These are phyloP conservation scores for Ilyonectria robusta DNA, from an alignment of 2,329 filamentous ascomycete genomes.

Conservation along the genomic window DNA sequence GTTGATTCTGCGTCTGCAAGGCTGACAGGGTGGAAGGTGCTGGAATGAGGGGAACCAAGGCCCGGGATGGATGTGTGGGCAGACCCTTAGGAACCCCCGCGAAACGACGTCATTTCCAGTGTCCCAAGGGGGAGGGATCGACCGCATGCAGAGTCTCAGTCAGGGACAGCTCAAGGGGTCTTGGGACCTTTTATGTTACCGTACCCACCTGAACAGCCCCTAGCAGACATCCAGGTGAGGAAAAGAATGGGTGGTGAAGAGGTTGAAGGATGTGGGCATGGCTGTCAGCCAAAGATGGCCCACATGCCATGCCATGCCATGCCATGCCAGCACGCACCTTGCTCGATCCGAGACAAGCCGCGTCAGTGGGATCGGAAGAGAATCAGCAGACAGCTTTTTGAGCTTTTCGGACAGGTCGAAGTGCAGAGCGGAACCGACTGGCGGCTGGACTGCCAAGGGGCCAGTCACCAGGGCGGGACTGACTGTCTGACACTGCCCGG, in stretches of 20 bases:
- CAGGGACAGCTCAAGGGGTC: constrained; percentile 1
- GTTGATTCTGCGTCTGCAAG: neutral
- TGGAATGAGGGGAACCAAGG: constrained; percentile 31
- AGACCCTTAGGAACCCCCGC: constrained; percentile 39
- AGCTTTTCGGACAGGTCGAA: neutral
- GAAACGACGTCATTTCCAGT: constrained; percentile 35
- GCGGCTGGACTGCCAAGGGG: neutral
- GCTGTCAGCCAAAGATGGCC: neutral
- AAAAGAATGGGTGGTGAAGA: neutral
- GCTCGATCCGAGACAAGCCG: constrained; percentile 1
- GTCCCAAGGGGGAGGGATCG: constrained; percentile 34
- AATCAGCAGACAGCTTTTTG: neutral
- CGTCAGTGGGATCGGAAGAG: neutral
- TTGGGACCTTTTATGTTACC: neutral
- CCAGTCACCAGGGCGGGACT: neutral
- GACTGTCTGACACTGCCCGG: neutral
- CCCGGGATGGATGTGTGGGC: constrained; percentile 5
- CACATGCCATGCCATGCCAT: neutral
- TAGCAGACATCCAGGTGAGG: neutral
- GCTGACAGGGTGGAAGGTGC: constrained; percentile 17
- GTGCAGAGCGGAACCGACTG: neutral
- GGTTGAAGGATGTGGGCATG: neutral
- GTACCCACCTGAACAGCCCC: constrained; percentile 9
- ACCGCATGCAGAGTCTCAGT: constrained; percentile 37
- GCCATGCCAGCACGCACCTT: neutral